A percentile compares a stretch with the other conserved stretches of the same genome.
Evolutionary conservation across 2,329 filamentous ascomycete species (phyloP).

Genomic region (Phialophora verrucosa): DNA sequence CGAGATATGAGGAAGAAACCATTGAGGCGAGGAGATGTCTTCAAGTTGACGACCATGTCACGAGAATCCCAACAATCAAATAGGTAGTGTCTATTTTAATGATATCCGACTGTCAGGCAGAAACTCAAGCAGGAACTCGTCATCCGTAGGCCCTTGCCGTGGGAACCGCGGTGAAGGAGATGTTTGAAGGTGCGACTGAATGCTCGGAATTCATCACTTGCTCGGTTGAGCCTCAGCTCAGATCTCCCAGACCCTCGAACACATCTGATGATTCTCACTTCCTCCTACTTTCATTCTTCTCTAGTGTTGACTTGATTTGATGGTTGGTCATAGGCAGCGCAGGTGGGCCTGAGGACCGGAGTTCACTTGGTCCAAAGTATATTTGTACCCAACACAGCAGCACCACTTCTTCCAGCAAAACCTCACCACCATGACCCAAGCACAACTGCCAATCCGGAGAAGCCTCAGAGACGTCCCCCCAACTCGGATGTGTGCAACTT

Average conservation of each 20-base stretch:
- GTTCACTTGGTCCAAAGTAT: conserved; percentile 7
- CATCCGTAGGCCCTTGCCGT: background rate
- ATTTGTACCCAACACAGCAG: background rate
- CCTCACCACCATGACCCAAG: background rate
- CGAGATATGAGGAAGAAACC: conserved; percentile 10
- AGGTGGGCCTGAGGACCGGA: background rate
- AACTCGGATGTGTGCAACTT: background rate
- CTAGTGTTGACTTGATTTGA: background rate
- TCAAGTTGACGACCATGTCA: conserved; percentile 25
- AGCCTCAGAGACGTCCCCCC: background rate
- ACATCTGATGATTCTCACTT: background rate
- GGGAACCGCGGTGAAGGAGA: background rate
- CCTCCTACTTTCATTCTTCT: background rate
- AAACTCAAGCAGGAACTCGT: background rate
- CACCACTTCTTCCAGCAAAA: background rate
- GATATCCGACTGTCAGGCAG: conserved; percentile 1
- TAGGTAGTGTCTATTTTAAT: conserved; percentile 33
- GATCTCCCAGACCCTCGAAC: background rate
- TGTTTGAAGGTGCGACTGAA: background rate
- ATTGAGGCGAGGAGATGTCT: conserved; percentile 21
- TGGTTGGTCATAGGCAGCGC: background rate
- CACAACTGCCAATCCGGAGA: background rate
- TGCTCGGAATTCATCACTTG: background rate
- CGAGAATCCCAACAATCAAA: conserved; percentile 13
- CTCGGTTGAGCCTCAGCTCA: background rate